Evolutionary conservation across 73 alveolate genomes (phyloP).

Genomic region (Paramecium octaurelia): DNA sequence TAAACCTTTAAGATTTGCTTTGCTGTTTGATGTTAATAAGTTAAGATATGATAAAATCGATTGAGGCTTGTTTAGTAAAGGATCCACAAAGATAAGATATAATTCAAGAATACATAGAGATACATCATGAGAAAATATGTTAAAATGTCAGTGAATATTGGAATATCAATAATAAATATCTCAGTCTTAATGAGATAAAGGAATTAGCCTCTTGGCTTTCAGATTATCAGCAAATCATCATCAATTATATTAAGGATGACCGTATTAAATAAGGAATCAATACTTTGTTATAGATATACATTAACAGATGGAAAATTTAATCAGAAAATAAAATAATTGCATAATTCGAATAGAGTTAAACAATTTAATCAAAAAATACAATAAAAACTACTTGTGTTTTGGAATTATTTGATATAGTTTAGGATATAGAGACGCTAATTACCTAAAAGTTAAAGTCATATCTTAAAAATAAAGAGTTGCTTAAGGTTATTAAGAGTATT

Average conservation of each 20-base stretch:
- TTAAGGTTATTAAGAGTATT: neutral
- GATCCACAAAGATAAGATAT: neutral
- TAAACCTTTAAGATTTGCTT: neutral
- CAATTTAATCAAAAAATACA: neutral
- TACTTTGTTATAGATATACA: neutral
- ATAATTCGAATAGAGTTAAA: neutral
- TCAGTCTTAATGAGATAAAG: neutral
- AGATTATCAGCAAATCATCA: neutral
- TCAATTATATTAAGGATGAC: neutral
- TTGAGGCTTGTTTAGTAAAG: neutral
- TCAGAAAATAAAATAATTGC: neutral
- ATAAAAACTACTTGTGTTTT: neutral
- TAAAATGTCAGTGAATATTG: neutral
- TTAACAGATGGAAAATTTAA: neutral
- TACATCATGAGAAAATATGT: neutral
- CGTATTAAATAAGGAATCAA: neutral
- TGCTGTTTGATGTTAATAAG: neutral
- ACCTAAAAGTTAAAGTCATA: neutral
- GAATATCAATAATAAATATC: neutral
- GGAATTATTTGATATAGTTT: neutral
- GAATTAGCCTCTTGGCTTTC: neutral
- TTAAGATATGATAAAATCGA: neutral
- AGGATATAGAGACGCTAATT: neutral
- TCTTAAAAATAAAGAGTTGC: neutral
- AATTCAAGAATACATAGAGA: neutral